Evolutionary conservation across 331 rosid genomes (phyloP).

Genomic region (Rhamnella rubrinervis): DNA sequence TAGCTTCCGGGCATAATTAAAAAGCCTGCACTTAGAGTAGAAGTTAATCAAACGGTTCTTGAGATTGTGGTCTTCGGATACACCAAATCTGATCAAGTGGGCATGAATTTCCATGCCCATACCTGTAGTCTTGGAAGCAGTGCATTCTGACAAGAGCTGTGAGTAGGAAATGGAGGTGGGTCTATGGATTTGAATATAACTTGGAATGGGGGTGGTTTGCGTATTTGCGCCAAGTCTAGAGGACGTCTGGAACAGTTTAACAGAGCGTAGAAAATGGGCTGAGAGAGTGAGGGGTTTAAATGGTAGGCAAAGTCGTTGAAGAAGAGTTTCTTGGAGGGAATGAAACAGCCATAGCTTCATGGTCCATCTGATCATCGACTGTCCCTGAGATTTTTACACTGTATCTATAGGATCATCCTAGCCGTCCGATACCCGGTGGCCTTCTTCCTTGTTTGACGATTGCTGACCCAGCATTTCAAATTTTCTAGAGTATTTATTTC

Average conservation of each 20-base stretch:
- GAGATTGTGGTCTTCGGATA: slow-evolving; percentile 40
- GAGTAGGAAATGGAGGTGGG: slow-evolving; percentile 33
- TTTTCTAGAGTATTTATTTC: too few species aligned
- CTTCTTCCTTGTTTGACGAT: too few species aligned
- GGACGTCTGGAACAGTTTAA: slow-evolving; percentile 23
- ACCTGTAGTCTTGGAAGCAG: slow-evolving; percentile 49
- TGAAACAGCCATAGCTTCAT: slow-evolving; percentile 24
- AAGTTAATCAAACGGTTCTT: slow-evolving; percentile 47
- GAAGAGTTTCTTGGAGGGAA: slow-evolving; percentile 35
- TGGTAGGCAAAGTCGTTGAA: slow-evolving; percentile 25
- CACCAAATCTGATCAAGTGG: slow-evolving; percentile 57
- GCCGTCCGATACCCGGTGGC: not conserved
- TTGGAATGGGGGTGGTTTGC: slow-evolving; percentile 10
- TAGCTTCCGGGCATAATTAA: slow-evolving; percentile 64
- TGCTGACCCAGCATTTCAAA: too few species aligned
- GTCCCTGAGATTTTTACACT: not conserved
- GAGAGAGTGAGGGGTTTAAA: slow-evolving; percentile 23
- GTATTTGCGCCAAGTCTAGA: slow-evolving; percentile 16
- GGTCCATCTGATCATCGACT: slow-evolving; percentile 26
- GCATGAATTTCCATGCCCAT: slow-evolving; percentile 65
- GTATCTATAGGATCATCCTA: not conserved
- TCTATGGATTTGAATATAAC: slow-evolving; percentile 6
- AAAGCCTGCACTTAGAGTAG: slow-evolving; percentile 47
- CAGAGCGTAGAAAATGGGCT: slow-evolving; percentile 12
- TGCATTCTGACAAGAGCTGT: slow-evolving; percentile 51